These are phyloP conservation scores for Apiotrichum siamense DNA, from an alignment of 1,284 basidiomycete genomes.

Conservation along the genomic window DNA sequence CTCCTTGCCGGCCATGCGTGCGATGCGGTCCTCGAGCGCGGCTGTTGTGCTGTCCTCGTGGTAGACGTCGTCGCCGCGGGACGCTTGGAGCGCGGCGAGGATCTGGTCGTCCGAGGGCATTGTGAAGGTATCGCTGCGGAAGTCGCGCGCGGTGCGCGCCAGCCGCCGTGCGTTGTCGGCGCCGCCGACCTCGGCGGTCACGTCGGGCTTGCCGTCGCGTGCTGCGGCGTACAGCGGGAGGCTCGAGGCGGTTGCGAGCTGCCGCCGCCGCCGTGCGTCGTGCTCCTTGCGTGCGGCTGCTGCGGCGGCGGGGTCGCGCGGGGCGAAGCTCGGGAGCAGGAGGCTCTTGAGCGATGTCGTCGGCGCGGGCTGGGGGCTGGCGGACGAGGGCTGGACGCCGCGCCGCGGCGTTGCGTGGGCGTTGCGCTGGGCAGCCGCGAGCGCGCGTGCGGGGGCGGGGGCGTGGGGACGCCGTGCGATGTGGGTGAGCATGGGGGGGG, in stretches of 20 bases:
- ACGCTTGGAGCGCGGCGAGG: conserved; percentile 48
- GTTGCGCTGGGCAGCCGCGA: background rate
- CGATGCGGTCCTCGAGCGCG: conserved; percentile 72
- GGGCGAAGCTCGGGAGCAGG: background rate
- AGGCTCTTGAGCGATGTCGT: conserved; percentile 1
- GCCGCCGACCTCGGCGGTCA: conserved; percentile 41
- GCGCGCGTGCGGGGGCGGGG: background rate
- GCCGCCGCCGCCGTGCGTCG: background rate
- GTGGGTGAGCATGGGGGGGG: background rate
- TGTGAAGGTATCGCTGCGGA: conserved; percentile 52
- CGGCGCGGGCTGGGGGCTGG: background rate
- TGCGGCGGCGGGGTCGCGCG: background rate
- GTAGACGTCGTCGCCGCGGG: conserved; percentile 53
- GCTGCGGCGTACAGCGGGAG: background rate
- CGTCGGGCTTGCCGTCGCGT: conserved; percentile 10
- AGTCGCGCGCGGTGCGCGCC: conserved; percentile 41
- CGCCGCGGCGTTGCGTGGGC: background rate
- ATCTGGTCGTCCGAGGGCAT: conserved; percentile 52
- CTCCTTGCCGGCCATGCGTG: conserved; percentile 70
- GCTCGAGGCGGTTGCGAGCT: background rate
- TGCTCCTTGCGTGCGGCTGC: background rate
- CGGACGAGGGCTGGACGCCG: background rate
- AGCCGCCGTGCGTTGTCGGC: conserved; percentile 42
- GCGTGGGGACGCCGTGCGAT: background rate
- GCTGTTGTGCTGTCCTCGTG: conserved; percentile 54